These are phyloP conservation scores for Geranium incanum DNA, from an alignment of 441 rosid species.

Conservation along the genomic window DNA sequence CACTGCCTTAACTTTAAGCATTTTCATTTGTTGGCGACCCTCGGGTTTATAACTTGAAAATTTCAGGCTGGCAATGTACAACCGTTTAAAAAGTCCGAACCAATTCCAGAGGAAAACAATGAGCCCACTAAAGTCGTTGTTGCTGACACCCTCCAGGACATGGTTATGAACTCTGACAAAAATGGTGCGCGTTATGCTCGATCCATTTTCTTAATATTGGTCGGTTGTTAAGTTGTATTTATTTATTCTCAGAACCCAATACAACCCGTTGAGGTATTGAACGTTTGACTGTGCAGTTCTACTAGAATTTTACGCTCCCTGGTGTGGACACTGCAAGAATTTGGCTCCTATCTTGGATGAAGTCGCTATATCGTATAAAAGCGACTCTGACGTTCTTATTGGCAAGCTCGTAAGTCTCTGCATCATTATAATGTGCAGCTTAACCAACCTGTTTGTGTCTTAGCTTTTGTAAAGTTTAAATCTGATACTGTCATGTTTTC, in stretches of 20 bases:
- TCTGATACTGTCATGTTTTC: neutral
- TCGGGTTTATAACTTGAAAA: slow-evolving; percentile 4
- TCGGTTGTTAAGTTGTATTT: too few relatives aligned
- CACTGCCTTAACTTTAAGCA: too few relatives aligned
- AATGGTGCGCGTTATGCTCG: slow-evolving; percentile 45
- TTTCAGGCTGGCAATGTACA: slow-evolving; percentile 74
- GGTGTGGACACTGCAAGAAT: slow-evolving; percentile 96
- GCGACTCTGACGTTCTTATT: slow-evolving; percentile 51
- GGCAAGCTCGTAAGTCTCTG: slow-evolving; percentile 66
- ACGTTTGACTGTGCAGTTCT: slow-evolving; percentile 45
- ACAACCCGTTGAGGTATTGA: too few relatives aligned
- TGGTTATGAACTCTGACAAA: slow-evolving; percentile 73
- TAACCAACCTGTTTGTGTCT: too few relatives aligned
- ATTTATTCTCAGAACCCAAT: too few relatives aligned
- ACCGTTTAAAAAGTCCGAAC: slow-evolving; percentile 65
- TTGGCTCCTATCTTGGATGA: slow-evolving; percentile 92
- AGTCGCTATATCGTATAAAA: slow-evolving; percentile 62
- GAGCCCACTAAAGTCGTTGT: slow-evolving; percentile 93
- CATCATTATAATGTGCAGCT: too few relatives aligned
- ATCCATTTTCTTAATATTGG: too few relatives aligned
- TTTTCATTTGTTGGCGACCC: too few relatives aligned
- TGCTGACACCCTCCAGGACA: slow-evolving; percentile 67
- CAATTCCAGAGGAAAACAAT: slow-evolving; percentile 67
- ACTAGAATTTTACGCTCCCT: slow-evolving; percentile 88
- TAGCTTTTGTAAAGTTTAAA: too few relatives aligned